Percentiles rank a stretch among this genome's conserved stretches.
Conservation (phyloP, 371 early-diverging fungal species). For the Mucor plumbeus region DNA sequence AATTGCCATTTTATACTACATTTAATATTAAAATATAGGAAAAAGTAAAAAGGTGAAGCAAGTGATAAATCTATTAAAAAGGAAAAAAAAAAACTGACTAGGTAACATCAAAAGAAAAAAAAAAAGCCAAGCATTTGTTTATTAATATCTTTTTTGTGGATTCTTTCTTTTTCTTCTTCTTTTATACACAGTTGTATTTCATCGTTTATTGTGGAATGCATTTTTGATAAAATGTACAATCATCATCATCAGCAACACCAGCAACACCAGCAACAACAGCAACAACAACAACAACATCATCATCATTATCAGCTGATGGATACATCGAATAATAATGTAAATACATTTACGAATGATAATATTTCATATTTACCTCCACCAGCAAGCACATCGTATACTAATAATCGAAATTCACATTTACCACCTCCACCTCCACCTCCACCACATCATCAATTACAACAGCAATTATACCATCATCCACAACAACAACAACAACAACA, state of each 20-base stretch:
- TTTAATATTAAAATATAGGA: not conserved
- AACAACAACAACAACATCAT: slow-evolving; percentile 20
- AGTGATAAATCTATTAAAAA: too few species aligned
- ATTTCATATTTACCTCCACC: slow-evolving; percentile 11
- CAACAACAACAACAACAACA: slow-evolving; percentile 16
- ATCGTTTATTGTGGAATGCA: not conserved
- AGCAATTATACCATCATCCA: slow-evolving; percentile 12
- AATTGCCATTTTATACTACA: slow-evolving; percentile 2
- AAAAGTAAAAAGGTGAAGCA: too few species aligned
- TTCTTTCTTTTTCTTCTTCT: not conserved
- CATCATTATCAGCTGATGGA: slow-evolving; percentile 14
- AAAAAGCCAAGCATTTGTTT: slow-evolving; percentile 13
- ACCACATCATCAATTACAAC: slow-evolving; percentile 12
- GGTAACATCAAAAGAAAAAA: slow-evolving; percentile 2
- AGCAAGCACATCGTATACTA: not conserved
- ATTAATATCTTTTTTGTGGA: slow-evolving; percentile 4
- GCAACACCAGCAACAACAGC: slow-evolving; percentile 15
- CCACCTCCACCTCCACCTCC: slow-evolving; percentile 23
- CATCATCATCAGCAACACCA: slow-evolving; percentile 24
- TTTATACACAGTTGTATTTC: not conserved
- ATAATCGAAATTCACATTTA: slow-evolving; percentile 14
- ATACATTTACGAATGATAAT: slow-evolving; percentile 17
- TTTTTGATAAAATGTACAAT: slow-evolving; percentile 21
- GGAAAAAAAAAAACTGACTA: not conserved
- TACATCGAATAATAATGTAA: slow-evolving; percentile 7